phyloP scores from a whole-genome alignment of 306 rosid species.

The Elaeagnus macrophylla region DNA sequence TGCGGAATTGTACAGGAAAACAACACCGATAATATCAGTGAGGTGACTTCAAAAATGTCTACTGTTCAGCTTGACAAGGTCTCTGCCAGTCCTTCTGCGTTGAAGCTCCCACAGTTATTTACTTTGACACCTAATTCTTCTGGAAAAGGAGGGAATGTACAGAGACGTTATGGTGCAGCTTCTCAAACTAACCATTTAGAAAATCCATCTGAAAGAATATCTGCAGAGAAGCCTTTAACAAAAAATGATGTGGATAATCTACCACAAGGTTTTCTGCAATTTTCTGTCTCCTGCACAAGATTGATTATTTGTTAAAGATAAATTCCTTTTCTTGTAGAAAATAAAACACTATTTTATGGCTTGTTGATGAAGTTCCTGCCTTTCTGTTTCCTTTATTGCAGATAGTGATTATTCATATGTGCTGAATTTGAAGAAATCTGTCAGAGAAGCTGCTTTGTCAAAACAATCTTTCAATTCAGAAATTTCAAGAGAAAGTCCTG shows the following conservation, averaged over 20 bases:
- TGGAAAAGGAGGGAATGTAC: slow-evolving; percentile 74
- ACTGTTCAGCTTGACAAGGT: slow-evolving; percentile 72
- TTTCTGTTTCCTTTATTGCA: slow-evolving; percentile 26
- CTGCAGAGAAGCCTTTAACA: slow-evolving; percentile 43
- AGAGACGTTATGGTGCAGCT: slow-evolving; percentile 50
- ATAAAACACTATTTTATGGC: not conserved
- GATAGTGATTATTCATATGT: slow-evolving; percentile 44
- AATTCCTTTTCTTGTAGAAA: slow-evolving; percentile 5
- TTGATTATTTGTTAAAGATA: slow-evolving; percentile 11
- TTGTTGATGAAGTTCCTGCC: slow-evolving; percentile 6
- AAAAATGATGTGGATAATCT: slow-evolving; percentile 44
- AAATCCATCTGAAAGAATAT: slow-evolving; percentile 55
- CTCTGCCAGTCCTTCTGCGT: slow-evolving; percentile 59
- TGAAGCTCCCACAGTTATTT: slow-evolving; percentile 96
- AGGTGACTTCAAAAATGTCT: slow-evolving; percentile 63
- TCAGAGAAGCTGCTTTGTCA: slow-evolving; percentile 88
- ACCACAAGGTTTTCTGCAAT: slow-evolving; percentile 52
- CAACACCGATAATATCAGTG: slow-evolving; percentile 59
- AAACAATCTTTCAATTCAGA: slow-evolving; percentile 45
- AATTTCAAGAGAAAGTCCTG: slow-evolving; percentile 55
- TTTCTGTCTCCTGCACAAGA: slow-evolving; percentile 20
- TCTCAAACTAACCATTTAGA: slow-evolving; percentile 60
- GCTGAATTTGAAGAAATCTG: slow-evolving; percentile 78
- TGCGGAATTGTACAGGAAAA: slow-evolving; percentile 46
- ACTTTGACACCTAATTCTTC: slow-evolving; percentile 79